Conservation (phyloP, 2,329 filamentous ascomycete species). For the Botrytis tulipae region DNA sequence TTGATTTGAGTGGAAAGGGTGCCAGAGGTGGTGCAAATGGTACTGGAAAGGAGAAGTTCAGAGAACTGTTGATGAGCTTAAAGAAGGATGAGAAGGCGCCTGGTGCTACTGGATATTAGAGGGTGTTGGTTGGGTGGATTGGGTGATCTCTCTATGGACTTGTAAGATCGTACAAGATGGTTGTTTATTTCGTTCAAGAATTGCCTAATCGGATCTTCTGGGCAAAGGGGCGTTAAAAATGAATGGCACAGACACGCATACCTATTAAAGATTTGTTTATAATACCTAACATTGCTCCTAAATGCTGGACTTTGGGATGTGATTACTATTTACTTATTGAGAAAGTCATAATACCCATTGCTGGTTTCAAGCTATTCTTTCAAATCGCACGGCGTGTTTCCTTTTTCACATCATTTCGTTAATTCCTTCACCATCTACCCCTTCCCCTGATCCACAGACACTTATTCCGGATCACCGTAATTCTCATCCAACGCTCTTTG, state of each 20-base stretch:
- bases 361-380: not conserved
- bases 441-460: not conserved
- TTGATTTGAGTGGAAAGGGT: slow-evolving; percentile 96
- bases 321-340: slow-evolving; percentile 14
- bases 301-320: not conserved
- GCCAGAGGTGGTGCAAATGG: slow-evolving; percentile 80
- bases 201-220: slow-evolving; percentile 31
- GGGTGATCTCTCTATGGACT: slow-evolving; percentile 25
- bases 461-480: slow-evolving; percentile 40
- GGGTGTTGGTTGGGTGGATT: not conserved
- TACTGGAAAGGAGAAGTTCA: slow-evolving; percentile 94
- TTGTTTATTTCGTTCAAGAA: slow-evolving; percentile 30
- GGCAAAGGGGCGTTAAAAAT: slow-evolving; percentile 39
- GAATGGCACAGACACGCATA: slow-evolving; percentile 33
- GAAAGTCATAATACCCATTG: not conserved
- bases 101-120: slow-evolving; percentile 61
- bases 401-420: not conserved
- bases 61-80: slow-evolving; percentile 81
- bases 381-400: not conserved
- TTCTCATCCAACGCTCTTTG: slow-evolving; percentile 30
- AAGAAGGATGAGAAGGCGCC: slow-evolving; percentile 89
- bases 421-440: not conserved
- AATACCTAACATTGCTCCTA: slow-evolving; percentile 5
- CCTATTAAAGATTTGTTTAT: slow-evolving; percentile 11
- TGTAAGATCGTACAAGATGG: slow-evolving; percentile 37